phyloP scores from a whole-genome alignment of 73 alveolate species.

The Tetrahymena borealis region DNA sequence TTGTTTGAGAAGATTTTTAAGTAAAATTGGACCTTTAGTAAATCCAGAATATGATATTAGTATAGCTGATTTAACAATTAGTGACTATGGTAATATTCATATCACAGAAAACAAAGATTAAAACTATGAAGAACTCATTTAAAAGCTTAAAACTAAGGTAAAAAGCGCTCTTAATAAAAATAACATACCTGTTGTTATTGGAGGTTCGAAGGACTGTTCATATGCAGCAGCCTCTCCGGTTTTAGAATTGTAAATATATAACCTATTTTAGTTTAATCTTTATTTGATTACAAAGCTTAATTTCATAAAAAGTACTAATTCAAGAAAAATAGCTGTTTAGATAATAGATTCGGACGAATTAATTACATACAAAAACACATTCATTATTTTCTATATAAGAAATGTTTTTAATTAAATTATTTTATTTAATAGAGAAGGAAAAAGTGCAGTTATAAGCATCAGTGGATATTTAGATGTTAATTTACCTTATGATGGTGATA shows the following conservation, averaged over 20 bases:
- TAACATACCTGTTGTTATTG: constrained; percentile 41
- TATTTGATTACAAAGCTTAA: too few species aligned
- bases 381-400: not conserved
- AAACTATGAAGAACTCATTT: constrained; percentile 15
- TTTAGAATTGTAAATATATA: not conserved
- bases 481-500: constrained; percentile 37
- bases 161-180: not conserved
- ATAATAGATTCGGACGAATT: not conserved
- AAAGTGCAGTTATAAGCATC: constrained; percentile 2
- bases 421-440: not conserved
- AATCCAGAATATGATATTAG: constrained; percentile 41
- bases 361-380: too few species aligned
- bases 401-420: not conserved
- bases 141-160: constrained; percentile 18
- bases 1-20: constrained; percentile 37
- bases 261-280: too few species aligned
- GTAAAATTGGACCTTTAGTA: constrained; percentile 39
- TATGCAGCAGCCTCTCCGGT: constrained; percentile 5
- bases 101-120: constrained; percentile 5
- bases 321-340: not conserved
- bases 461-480: constrained; percentile 6
- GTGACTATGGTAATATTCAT: constrained; percentile 47
- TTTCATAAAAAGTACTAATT: too few species aligned
- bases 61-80: constrained; percentile 4
- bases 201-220: constrained; percentile 47